These are phyloP conservation scores for Globisporangium viniferum DNA, from an alignment of 352 stramenopile genomes.

Conservation along the genomic window DNA sequence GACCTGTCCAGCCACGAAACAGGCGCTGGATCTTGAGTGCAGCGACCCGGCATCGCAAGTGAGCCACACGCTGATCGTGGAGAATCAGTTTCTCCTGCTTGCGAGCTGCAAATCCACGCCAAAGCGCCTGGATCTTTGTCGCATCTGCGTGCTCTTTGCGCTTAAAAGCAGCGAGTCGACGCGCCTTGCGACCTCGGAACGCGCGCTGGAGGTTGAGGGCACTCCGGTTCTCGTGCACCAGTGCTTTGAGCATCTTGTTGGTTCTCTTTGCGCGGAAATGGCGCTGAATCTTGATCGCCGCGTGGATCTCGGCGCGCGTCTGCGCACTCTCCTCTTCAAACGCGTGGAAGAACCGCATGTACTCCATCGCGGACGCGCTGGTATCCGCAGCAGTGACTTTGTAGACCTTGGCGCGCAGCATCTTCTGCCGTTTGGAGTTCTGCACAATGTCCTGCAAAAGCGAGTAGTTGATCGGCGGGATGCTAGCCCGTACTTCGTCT, in stretches of 20 bases:
- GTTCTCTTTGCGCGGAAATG: constrained; percentile 53
- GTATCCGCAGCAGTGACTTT: constrained; percentile 38
- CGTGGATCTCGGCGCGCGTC: constrained; percentile 39
- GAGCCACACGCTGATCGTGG: constrained; percentile 20
- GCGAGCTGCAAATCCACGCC: constrained; percentile 35
- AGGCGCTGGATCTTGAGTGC: constrained; percentile 46
- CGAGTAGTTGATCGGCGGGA: constrained; percentile 54
- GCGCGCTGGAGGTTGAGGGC: constrained; percentile 59
- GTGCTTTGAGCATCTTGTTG: constrained; percentile 29
- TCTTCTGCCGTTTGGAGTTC: constrained; percentile 60
- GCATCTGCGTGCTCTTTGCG: constrained; percentile 35
- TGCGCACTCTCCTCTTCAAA: constrained; percentile 66
- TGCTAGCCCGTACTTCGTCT: constrained; percentile 35
- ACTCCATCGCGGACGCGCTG: constrained; percentile 59
- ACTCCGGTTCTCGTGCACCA: constrained; percentile 60
- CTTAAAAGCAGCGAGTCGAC: constrained; percentile 27
- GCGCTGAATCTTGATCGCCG: constrained; percentile 60
- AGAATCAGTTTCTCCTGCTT: constrained; percentile 24
- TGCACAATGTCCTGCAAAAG: constrained; percentile 74
- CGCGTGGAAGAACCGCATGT: constrained; percentile 63
- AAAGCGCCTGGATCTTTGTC: constrained; percentile 51
- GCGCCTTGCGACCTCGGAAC: constrained; percentile 56
- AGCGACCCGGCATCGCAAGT: constrained; percentile 23
- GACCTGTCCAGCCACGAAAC: constrained; percentile 50
- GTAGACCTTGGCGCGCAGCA: constrained; percentile 49